phyloP scores from a whole-genome alignment of 768 basidiomycete genomes.

The Tylopilus felleus region DNA sequence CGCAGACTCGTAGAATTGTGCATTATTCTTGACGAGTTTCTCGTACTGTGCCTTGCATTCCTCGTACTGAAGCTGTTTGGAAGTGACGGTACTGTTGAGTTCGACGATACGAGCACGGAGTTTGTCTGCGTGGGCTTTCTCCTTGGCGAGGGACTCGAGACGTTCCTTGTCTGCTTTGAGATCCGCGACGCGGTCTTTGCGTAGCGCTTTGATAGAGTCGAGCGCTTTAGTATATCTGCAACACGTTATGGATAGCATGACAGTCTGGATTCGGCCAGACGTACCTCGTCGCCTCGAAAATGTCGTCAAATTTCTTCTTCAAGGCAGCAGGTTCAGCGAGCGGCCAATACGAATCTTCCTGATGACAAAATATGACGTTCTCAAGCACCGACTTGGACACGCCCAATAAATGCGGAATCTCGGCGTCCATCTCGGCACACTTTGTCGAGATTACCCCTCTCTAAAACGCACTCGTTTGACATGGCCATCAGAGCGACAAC shows the following conservation, averaged over 20 bases:
- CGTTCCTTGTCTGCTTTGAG: conserved; percentile 92
- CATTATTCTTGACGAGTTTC: conserved; percentile 61
- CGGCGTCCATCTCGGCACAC: conserved; percentile 93
- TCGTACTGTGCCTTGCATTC: conserved; percentile 65
- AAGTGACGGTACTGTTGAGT: conserved; percentile 55
- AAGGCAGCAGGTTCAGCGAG: conserved; percentile 83
- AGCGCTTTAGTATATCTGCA: conserved; percentile 93
- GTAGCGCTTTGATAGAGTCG: conserved; percentile 82
- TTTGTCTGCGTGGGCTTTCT: conserved; percentile 86
- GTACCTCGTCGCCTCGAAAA: conserved; percentile 95
- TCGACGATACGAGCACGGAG: conserved; percentile 65
- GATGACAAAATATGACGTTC: conserved; percentile 99
- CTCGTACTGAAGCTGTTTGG: conserved; percentile 74
- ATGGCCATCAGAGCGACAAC: neutral
- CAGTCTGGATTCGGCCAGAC: conserved; percentile 11
- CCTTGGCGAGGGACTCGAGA: conserved; percentile 67
- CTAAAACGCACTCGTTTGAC: conserved; percentile 38
- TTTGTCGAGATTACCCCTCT: conserved; percentile 91
- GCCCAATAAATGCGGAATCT: conserved; percentile 90
- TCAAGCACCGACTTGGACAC: conserved; percentile 98
- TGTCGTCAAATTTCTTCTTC: conserved; percentile 99
- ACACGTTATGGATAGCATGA: neutral
- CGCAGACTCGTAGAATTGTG: conserved; percentile 77
- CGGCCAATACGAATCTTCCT: conserved; percentile 99
- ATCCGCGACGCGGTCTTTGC: conserved; percentile 88